These are phyloP conservation scores for Lantana camara DNA, from an alignment of 257 asterid genomes.

Conservation along the genomic window DNA sequence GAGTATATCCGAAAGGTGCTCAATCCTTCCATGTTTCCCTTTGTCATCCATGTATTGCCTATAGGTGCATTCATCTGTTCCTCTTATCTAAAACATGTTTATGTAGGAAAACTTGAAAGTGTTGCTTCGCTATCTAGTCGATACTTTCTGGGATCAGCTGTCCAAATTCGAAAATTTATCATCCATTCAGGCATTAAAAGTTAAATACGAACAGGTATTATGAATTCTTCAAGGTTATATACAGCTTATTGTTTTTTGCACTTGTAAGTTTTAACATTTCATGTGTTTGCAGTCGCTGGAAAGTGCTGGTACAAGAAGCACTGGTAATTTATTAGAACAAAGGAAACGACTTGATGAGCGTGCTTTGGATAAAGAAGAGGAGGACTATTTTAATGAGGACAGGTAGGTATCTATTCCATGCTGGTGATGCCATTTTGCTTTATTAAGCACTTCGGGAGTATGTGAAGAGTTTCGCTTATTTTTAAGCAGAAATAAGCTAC, in stretches of 20 bases:
- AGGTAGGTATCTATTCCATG: constrained; percentile 53
- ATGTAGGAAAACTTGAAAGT: constrained; percentile 87
- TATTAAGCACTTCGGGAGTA: too few species aligned
- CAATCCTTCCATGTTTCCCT: constrained; percentile 23
- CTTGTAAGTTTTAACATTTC: constrained; percentile 23
- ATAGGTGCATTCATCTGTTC: constrained; percentile 14
- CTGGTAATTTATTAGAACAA: constrained; percentile 52
- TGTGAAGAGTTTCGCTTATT: too few species aligned
- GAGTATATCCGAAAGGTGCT: constrained; percentile 85
- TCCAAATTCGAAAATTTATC: constrained; percentile 66
- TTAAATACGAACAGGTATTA: constrained; percentile 92
- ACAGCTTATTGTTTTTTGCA: constrained; percentile 2
- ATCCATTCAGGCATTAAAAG: constrained; percentile 70
- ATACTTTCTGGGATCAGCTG: constrained; percentile 87
- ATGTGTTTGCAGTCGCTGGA: constrained; percentile 64
- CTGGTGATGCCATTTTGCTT: constrained; percentile 2
- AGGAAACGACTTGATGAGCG: constrained; percentile 90
- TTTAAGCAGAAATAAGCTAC: too few species aligned
- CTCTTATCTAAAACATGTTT: constrained; percentile 15
- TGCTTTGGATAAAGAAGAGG: constrained; percentile 96
- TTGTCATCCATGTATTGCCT: constrained; percentile 18
- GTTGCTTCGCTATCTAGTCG: constrained; percentile 74
- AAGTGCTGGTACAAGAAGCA: constrained; percentile 53
- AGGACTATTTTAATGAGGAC: constrained; percentile 90
- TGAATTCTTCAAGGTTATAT: constrained; percentile 9